phyloP scores from a whole-genome alignment of 2,329 filamentous ascomycete species.

The Monilinia polystroma region DNA sequence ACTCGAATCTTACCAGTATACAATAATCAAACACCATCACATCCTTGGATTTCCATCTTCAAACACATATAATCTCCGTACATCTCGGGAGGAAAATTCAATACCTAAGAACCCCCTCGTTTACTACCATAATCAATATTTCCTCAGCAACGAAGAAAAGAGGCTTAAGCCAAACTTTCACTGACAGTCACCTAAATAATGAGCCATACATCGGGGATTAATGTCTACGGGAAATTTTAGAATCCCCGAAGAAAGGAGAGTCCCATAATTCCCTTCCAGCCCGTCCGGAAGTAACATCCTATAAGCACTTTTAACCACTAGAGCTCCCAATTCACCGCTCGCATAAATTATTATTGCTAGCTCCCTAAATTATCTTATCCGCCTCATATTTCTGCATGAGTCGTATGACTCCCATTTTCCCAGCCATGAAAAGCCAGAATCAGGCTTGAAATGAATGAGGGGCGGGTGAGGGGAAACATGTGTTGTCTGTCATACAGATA shows the following conservation, averaged over 20 bases:
- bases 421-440: background rate
- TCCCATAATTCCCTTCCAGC: background rate
- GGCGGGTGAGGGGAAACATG: background rate
- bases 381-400: background rate
- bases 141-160: background rate
- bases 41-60: rapidly evolving
- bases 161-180: background rate
- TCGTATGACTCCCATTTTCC: background rate
- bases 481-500: background rate
- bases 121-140: background rate
- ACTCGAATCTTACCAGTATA: background rate
- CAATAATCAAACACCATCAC: background rate
- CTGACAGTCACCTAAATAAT: background rate
- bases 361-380: background rate
- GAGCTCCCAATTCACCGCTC: background rate
- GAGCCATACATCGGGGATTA: background rate
- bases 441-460: background rate
- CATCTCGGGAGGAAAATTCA: too few relatives aligned
- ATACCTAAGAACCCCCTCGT: background rate
- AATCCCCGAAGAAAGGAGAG: background rate
- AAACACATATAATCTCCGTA: background rate
- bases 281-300: background rate
- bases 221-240: background rate
- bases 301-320: background rate
- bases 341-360: background rate